A percentile compares a stretch with the other conserved stretches of the same genome.
Conservation (phyloP, 1,139 yeast species). For the Arxiozyma telluris region DNA sequence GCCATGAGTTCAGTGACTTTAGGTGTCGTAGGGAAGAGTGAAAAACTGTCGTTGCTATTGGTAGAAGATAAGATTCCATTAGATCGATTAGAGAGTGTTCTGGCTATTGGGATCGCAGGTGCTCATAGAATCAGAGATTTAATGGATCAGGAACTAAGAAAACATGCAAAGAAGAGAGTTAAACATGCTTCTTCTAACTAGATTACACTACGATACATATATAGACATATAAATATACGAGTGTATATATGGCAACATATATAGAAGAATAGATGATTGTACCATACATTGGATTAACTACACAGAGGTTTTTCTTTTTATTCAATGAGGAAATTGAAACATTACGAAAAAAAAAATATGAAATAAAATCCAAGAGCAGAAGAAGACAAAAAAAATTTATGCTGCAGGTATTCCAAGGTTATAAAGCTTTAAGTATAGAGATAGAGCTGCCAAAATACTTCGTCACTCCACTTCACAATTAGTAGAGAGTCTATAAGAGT, state of each 20-base stretch:
- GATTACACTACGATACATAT: neutral
- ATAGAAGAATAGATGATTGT: neutral
- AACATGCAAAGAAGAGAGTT: conserved; percentile 47
- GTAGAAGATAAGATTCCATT: conserved; percentile 80
- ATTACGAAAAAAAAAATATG: neutral
- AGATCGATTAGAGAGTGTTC: conserved; percentile 65
- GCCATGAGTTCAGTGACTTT: conserved; percentile 76
- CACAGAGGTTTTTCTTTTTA: neutral
- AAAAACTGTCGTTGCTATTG: conserved; percentile 62
- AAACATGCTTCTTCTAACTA: conserved; percentile 23
- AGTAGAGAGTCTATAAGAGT: neutral
- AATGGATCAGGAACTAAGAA: conserved; percentile 79
- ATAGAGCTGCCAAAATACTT: too few species aligned
- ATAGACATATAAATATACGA: neutral
- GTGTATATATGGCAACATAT: neutral
- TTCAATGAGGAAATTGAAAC: neutral
- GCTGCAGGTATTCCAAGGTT: neutral
- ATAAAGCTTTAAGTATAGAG: neutral
- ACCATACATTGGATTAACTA: too few species aligned
- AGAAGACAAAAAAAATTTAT: too few species aligned
- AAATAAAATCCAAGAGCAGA: neutral
- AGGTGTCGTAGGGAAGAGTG: conserved; percentile 77
- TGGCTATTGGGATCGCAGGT: conserved; percentile 88
- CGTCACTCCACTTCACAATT: neutral
- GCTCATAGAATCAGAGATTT: conserved; percentile 70